These are phyloP conservation scores for Clitopilus passeckerianus DNA, from an alignment of 768 basidiomycete species.

Conservation along the genomic window DNA sequence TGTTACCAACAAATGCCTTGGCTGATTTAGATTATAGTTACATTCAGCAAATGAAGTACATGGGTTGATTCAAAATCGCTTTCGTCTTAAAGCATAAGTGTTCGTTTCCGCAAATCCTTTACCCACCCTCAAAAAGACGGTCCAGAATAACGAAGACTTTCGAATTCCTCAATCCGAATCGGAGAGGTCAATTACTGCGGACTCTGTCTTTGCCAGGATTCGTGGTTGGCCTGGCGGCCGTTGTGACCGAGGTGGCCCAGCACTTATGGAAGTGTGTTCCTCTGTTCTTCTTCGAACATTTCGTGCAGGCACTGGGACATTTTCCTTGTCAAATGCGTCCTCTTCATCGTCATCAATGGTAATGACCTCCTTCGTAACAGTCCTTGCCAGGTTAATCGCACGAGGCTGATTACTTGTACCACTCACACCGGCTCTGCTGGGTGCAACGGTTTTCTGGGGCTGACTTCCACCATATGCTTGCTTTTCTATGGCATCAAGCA, in stretches of 20 bases:
- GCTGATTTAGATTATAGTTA: neutral
- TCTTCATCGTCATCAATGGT: constrained; percentile 42
- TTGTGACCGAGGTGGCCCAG: neutral
- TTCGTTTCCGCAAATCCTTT: neutral
- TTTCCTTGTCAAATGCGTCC: constrained; percentile 56
- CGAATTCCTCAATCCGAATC: constrained; percentile 34
- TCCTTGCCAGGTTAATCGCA: neutral
- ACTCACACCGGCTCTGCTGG: neutral
- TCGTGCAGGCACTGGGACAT: constrained; percentile 45
- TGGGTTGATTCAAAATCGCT: neutral
- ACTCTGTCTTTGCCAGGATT: constrained; percentile 16
- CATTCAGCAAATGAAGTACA: neutral
- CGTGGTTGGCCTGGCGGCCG: constrained; percentile 10
- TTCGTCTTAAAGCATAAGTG: neutral
- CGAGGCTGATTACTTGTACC: neutral
- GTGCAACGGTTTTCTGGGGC: neutral
- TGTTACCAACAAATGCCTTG: neutral
- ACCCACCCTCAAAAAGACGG: neutral
- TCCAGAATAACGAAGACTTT: neutral
- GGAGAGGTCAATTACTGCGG: constrained; percentile 57
- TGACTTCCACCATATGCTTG: neutral
- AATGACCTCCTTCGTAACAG: constrained; percentile 25
- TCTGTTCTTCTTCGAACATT: constrained; percentile 40
- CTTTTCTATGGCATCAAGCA: constrained; percentile 23
- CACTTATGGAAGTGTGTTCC: neutral